Evolutionary conservation across 768 basidiomycete species (phyloP), one percentile per base, ranked within the genome.

Genomic region (Phlebiopsis flavidoalba): DNA sequence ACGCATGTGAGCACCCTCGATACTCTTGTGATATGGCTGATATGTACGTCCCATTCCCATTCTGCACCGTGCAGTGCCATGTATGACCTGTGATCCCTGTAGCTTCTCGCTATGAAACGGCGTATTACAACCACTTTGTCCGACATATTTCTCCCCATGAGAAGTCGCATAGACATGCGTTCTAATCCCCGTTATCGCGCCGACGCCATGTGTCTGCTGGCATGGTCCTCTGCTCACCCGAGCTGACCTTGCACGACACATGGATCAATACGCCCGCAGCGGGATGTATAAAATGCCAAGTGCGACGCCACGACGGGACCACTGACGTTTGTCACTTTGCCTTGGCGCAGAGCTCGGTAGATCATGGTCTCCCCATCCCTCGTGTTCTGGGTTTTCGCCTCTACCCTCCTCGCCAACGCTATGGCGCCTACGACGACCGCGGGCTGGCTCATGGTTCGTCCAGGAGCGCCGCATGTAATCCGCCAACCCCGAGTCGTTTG

Each of bases 401-500:
- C 40, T 17, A 43, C 40, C 12, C 40, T 43, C 40, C 40, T 43
- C 12, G 40, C 40, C 40, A 3, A 17, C 3, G 40, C 40, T 17
- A 43, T 8, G 40, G 40, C 40, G 40, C 26, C 26, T n/a, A 6
- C 26, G 6, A 31, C 40, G 40, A 43, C 12, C 40, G 40, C 17
- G 40, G 12, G 17, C 12, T 43, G 12, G 17, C 12, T 43, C 40
- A 12, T 43, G 40, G 40, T 43, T 43, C 8, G 62, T 65, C 56
- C 67, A 63, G 48, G 64, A 67, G 57, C 22, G 59, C 7, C 64
- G 56, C 40, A 43, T 59, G 26, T n/a, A n/a, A n/a, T 35, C 15
- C 43, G 31, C 57, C n/a, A n/a, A 4, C 65, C 65, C n/a, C 15
- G 8, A 37, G 15, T 64, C 64, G 3, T 69, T 65, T 61, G 50